Evolutionary conservation across 1,284 basidiomycete species (phyloP).

Genomic region (Austroboletus rostrupii): DNA sequence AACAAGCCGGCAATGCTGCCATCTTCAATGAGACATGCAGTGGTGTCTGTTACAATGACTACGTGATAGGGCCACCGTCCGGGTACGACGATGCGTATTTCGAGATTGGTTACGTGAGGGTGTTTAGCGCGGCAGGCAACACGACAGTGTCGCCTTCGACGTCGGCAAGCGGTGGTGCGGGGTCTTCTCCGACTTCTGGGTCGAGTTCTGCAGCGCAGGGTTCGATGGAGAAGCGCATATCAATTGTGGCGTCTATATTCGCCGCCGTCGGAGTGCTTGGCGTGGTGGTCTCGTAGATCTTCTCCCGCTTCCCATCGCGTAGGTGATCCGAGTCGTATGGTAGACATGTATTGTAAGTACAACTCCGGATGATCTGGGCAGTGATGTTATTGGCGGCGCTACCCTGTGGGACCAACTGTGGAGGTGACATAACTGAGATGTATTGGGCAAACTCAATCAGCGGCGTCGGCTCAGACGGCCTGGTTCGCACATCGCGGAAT

Average conservation of each 20-base stretch:
- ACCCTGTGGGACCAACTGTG: too few species aligned
- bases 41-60: conserved; percentile 69
- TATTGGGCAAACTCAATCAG: neutral
- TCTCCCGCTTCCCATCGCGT: neutral
- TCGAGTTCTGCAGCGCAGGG: conserved; percentile 3
- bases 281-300: conserved; percentile 12
- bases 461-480: neutral
- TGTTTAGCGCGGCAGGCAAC: conserved; percentile 40
- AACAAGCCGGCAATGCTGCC: conserved; percentile 41
- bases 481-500: too few species aligned
- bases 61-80: conserved; percentile 63
- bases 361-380: neutral
- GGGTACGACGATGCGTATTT: conserved; percentile 73
- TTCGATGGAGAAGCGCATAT: conserved; percentile 8
- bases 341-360: neutral
- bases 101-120: conserved; percentile 61
- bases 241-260: conserved; percentile 9
- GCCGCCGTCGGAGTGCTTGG: conserved; percentile 16
- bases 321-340: neutral
- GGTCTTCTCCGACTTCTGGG: conserved; percentile 6
- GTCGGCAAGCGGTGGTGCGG: conserved; percentile 15
- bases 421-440: neutral
- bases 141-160: conserved; percentile 24
- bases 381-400: neutral
- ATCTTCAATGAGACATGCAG: conserved; percentile 64